phyloP scores from a whole-genome alignment of 345 rosid genomes.

The Acer negundo region DNA sequence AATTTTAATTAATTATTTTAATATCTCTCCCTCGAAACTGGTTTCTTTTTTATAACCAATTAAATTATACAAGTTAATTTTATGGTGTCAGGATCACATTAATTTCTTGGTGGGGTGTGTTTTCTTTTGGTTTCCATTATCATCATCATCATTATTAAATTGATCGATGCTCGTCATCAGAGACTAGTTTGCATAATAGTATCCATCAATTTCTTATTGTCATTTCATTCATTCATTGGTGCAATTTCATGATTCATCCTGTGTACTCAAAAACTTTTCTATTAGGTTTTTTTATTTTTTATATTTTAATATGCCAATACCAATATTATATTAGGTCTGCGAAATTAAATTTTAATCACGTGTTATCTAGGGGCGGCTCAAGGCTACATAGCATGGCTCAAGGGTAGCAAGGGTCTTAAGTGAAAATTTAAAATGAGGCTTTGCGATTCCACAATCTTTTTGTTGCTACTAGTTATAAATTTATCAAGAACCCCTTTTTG shows the following conservation, averaged over 20 bases:
- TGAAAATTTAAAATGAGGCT: too few relatives aligned
- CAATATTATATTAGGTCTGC: too few relatives aligned
- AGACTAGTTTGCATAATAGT: background rate
- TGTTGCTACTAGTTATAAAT: too few relatives aligned
- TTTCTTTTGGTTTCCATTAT: constrained; percentile 6
- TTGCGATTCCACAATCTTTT: too few relatives aligned
- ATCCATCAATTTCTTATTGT: constrained; percentile 6
- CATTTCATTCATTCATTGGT: background rate
- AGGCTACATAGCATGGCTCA: too few relatives aligned
- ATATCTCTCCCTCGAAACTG: constrained; percentile 18
- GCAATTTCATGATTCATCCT: constrained; percentile 1
- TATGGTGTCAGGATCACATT: constrained; percentile 43
- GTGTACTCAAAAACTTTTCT: background rate
- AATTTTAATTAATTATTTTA: background rate
- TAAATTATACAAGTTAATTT: constrained; percentile 19
- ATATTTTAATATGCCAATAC: too few relatives aligned
- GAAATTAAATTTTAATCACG: too few relatives aligned
- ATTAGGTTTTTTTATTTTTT: background rate
- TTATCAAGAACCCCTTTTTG: too few relatives aligned
- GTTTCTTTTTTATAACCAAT: constrained; percentile 18
- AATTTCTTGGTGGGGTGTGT: constrained; percentile 28
- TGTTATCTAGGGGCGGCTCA: too few relatives aligned
- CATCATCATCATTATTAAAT: constrained; percentile 1
- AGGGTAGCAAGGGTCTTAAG: too few relatives aligned
- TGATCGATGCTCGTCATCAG: background rate